Conservation (phyloP, 2,329 filamentous ascomycete genomes). For the Mycosphaerella sp. region DNA sequence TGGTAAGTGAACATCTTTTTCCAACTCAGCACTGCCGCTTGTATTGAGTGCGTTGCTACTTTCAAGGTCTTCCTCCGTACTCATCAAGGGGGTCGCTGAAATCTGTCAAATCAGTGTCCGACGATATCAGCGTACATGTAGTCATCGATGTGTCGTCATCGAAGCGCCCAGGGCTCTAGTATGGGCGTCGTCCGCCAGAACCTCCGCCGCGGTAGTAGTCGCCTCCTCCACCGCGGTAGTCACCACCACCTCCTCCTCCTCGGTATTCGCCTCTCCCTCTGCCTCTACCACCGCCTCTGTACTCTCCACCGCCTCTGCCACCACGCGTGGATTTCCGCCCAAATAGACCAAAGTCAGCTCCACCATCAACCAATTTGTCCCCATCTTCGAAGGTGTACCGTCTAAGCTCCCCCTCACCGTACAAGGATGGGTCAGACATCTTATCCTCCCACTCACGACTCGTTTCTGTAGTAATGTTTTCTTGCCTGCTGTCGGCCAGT, state of each 20-base stretch:
- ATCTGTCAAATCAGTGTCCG: too few relatives aligned
- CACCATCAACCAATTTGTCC: conserved; percentile 40
- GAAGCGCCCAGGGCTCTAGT: neutral
- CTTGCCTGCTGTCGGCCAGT: conserved; percentile 59
- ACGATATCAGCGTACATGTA: too few relatives aligned
- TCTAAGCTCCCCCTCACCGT: conserved; percentile 35
- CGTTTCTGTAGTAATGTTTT: conserved; percentile 48
- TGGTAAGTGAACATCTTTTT: too few relatives aligned
- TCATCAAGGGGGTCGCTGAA: too few relatives aligned
- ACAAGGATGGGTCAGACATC: conserved; percentile 28
- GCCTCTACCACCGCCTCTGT: conserved; percentile 16
- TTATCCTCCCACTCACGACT: conserved; percentile 37
- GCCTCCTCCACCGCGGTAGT: conserved; percentile 16
- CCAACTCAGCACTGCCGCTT: too few relatives aligned
- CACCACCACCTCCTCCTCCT: conserved; percentile 19
- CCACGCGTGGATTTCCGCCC: conserved; percentile 20
- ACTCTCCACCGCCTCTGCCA: conserved; percentile 18
- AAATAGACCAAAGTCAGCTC: conserved; percentile 33
- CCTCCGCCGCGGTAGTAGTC: conserved; percentile 6
- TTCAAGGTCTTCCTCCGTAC: too few relatives aligned
- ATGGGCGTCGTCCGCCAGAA: conserved; percentile 1
- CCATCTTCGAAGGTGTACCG: conserved; percentile 42
- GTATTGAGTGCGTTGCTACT: too few relatives aligned
- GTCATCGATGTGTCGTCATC: too few relatives aligned
- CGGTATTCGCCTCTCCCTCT: conserved; percentile 19